These are phyloP conservation scores for Rasamsonia emersonii DNA, from an alignment of 2,329 filamentous ascomycete genomes.

Conservation along the genomic window DNA sequence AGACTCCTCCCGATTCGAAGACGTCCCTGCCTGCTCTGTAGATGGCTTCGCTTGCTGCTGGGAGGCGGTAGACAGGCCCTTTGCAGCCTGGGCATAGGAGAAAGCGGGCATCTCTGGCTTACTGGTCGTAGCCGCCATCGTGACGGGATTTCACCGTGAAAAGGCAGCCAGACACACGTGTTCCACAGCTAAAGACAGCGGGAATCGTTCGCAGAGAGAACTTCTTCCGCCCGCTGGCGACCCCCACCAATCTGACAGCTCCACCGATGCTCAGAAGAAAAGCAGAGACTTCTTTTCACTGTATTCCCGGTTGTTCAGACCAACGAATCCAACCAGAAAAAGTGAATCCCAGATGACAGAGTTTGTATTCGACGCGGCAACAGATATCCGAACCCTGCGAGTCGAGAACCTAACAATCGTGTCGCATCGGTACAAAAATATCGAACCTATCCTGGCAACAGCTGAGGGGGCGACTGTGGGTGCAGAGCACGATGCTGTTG, in stretches of 20 bases:
- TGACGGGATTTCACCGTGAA: conserved; percentile 12
- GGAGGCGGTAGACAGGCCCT: conserved; percentile 55
- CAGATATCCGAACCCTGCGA: too few species aligned
- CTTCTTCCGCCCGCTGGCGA: conserved; percentile 20
- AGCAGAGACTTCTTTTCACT: too few species aligned
- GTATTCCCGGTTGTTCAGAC: too few species aligned
- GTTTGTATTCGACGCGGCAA: too few species aligned
- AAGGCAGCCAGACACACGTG: conserved; percentile 12
- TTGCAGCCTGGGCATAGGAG: conserved; percentile 93
- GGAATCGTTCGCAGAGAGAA: conserved; percentile 14
- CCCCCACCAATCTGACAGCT: conserved; percentile 17
- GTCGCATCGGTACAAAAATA: too few species aligned
- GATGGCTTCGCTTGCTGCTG: conserved; percentile 35
- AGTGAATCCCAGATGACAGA: too few species aligned
- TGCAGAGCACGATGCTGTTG: too few species aligned
- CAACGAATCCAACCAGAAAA: too few species aligned
- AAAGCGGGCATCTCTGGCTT: conserved; percentile 52
- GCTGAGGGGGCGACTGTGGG: too few species aligned
- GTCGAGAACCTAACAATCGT: too few species aligned
- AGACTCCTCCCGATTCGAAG: conserved; percentile 23
- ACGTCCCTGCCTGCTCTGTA: conserved; percentile 21
- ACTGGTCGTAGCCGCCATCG: conserved; percentile 35
- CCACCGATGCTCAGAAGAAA: too few species aligned
- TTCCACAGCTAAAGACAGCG: conserved; percentile 13
- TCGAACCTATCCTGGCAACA: too few species aligned